Conservation (phyloP, 1,284 basidiomycete species). For the Fomitopsis schrenkii region DNA sequence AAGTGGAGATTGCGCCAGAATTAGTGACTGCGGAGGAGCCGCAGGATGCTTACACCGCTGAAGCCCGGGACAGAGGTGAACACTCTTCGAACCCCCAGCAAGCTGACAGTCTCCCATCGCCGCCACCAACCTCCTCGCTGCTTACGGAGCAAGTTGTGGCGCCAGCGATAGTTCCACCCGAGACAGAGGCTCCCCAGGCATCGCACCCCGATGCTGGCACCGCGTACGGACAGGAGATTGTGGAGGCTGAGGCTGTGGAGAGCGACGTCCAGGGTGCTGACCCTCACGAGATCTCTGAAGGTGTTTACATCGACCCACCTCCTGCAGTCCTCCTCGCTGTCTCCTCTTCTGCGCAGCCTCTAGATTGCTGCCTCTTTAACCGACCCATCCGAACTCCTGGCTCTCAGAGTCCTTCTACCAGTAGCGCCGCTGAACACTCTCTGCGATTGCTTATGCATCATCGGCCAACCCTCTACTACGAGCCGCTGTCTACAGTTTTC, state of each 20-base stretch:
- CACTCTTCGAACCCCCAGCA: background rate
- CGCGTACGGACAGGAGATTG: background rate
- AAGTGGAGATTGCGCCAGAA: background rate
- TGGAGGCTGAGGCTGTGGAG: too few relatives aligned
- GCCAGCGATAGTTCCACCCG: background rate
- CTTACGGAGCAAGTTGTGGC: background rate
- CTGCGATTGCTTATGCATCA: constrained; percentile 47
- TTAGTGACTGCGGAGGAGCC: background rate
- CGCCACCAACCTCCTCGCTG: background rate
- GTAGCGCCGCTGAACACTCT: constrained; percentile 11
- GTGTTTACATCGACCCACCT: constrained; percentile 71
- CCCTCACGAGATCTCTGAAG: constrained; percentile 66
- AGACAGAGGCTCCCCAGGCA: background rate
- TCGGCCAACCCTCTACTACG: constrained; percentile 68
- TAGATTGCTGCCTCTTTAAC: constrained; percentile 58
- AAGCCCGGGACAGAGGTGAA: background rate
- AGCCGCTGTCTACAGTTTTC: constrained; percentile 63
- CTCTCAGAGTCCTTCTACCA: constrained; percentile 25
- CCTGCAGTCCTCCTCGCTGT: constrained; percentile 62
- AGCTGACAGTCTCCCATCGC: background rate
- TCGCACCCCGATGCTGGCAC: background rate
- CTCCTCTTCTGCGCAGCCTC: constrained; percentile 33
- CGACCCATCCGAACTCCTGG: too few relatives aligned
- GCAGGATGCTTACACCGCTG: background rate
- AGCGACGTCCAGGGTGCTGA: constrained; percentile 27